A percentile compares a stretch with the other conserved stretches of the same genome.
phyloP scores from a whole-genome alignment of 495 filamentous ascomycete species.

The Talaromyces borbonicus region DNA sequence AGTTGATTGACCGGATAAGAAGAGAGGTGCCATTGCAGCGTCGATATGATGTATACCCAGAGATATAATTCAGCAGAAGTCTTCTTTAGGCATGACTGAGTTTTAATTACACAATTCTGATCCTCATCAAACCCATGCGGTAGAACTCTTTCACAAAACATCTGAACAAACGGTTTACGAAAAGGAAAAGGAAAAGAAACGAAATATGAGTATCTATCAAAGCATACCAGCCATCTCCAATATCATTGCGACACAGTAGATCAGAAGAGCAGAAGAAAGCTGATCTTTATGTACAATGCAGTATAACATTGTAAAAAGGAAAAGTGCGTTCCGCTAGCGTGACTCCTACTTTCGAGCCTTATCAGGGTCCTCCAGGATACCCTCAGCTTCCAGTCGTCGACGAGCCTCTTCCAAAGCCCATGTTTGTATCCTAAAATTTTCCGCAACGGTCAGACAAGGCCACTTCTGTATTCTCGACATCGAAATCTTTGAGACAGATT shows the following conservation, averaged over 20 bases:
- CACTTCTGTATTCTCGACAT: too few species aligned
- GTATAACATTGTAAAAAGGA: slow-evolving; percentile 22
- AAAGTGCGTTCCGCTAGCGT: slow-evolving; percentile 8
- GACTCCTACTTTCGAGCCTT: slow-evolving; percentile 30
- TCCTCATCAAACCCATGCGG: too few species aligned
- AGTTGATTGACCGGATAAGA: slow-evolving; percentile 41
- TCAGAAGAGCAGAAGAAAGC: slow-evolving; percentile 18
- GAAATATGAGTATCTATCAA: slow-evolving; percentile 33
- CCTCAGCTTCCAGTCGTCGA: slow-evolving; percentile 85
- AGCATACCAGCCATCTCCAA: slow-evolving; percentile 14
- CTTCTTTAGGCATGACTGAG: neutral
- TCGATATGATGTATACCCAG: slow-evolving; percentile 53
- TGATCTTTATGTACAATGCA: slow-evolving; percentile 39
- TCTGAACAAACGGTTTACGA: neutral
- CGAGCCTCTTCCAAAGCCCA: slow-evolving; percentile 97
- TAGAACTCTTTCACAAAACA: neutral
- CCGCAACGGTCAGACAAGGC: too few species aligned
- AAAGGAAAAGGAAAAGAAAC: slow-evolving; percentile 13
- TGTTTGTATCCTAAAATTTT: slow-evolving; percentile 98
- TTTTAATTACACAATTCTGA: too few species aligned
- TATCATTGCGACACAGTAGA: slow-evolving; percentile 14
- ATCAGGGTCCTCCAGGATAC: slow-evolving; percentile 74
- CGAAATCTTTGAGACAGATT: too few species aligned
- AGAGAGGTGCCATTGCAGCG: slow-evolving; percentile 55
- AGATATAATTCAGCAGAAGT: slow-evolving; percentile 27